Evolutionary conservation across 495 filamentous ascomycete genomes (phyloP), one percentile per base, ranked within the genome.

Genomic region (Podospora conica): DNA sequence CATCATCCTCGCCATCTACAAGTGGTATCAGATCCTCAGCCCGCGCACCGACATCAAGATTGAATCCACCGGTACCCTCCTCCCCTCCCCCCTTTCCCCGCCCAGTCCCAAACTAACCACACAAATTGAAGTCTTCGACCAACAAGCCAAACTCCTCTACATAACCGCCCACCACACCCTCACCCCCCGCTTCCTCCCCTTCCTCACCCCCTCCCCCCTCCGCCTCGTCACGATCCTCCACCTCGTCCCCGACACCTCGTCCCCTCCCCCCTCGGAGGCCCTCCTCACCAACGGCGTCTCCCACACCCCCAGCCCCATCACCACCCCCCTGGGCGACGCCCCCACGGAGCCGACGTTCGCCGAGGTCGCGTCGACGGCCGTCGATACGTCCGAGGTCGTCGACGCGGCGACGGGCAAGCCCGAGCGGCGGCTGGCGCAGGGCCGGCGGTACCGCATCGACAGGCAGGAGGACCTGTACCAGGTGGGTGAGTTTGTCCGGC

Each of bases 381-480:
- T 48, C 22, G 54, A 57, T 7, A 64, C 63, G 15, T 23, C 24
- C 28, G 56, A 69, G 18, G 62, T 18, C 29, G 61, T 68, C 6
- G 29, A 54, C 24, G 23, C 48, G 9, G 58, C 53, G 54, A 57
- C 53, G 55, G 53, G 63, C 54, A 29, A 63, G 64, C 9, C n/a
- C 25, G n/a, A 59, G 15, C 9, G 48, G n/a, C 65, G 31, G 6
- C 21, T 7, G 11, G 55, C 57, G 18, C 8, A 31, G 31, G 24
- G n/a, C 7, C 12, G 10, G 66, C 69, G 68, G 18, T 94, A 91
- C 76, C 88, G 87, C 70, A 92, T 96, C 69, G 69, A 78, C 11
- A 82, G 79, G 40, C 92, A 96, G 71, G 87, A 95, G 65, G 92
- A 96, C 70, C 77, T 93, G 21, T 96, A 96, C 70, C 91, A 95